Conservation (phyloP, 129 eudicot genomes). For the Lonicera japonica region DNA sequence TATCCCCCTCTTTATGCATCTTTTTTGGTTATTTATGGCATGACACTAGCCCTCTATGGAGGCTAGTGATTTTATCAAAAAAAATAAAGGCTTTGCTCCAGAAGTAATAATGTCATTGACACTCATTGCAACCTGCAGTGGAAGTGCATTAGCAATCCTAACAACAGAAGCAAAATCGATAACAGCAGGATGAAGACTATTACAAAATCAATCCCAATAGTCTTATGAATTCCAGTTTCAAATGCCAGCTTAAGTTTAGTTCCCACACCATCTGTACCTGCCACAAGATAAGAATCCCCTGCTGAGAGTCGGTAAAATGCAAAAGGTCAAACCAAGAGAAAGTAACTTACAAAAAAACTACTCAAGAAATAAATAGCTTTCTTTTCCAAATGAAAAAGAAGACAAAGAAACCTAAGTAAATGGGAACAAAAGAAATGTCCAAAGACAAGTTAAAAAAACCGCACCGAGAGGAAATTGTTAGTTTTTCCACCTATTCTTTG, state of each 20-base stretch:
- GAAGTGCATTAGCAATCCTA: background rate
- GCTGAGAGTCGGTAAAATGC: conserved; percentile 8
- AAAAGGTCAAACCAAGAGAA: background rate
- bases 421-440: no score
- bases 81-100: no score
- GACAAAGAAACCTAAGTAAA: no score
- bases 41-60: no score
- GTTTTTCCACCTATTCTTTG: no score
- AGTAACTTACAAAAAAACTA: background rate
- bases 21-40: no score
- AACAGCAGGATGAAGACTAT: background rate
- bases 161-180: conserved; percentile 4
- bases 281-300: conserved; percentile 97
- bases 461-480: no score
- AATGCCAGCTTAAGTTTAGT: conserved; percentile 95
- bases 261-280: conserved; percentile 99
- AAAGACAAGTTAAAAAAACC: no score
- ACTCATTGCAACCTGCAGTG: conserved; percentile 86
- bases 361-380: no score
- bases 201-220: conserved; percentile 88
- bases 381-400: background rate
- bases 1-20: no score
- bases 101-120: conserved; percentile 97
- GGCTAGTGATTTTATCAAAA: no score
- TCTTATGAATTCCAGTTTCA: conserved; percentile 85